Base-by-base conservation (phyloP, 2,329 filamentous ascomycete species). In the Seiridium cupressi region DNA sequence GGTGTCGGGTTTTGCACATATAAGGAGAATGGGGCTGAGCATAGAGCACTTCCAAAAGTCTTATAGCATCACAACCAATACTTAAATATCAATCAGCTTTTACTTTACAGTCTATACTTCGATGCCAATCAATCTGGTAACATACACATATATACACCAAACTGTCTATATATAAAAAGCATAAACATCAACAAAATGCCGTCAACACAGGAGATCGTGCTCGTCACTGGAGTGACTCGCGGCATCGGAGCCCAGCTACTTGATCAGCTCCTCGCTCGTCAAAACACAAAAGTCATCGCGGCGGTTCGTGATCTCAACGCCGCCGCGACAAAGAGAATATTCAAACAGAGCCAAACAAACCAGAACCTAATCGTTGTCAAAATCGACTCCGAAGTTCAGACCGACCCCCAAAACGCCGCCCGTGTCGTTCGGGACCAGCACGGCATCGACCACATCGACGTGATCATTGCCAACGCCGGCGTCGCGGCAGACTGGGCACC, bases 381-480 rank as follows among this genome's bases (percentile, higher is more conserved):
- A 18, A 68, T 74, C 38, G 72, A 76, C 56, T 68, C 64, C 31
- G 64, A 63, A 13, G 64, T 66, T 5, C 62, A 66, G 9, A 63
- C 69, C 0, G 69, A 74, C 38, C 62, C 73, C 8, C 62, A 66
- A 7, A 57, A 68, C 8, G 68, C 72, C 6, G 58, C 73, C 13
- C 59, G 70, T 18, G 61, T 64, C 18, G 61, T 74, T 8, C 62
- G 62, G 44, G 58, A 60, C 3, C 56, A 68, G 5, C 51, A 54
- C 51, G 73, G 69, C 4, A 66, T 76, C 32, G 53, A 65, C 53
- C 66, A 72, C 40, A 32, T 77, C 38, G 74, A 77, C 60, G 60
- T 74, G 46, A 67, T 76, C 11, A 69, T 77, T 44, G 73, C 73
- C 26, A 77, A 76, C 64, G 73, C 75, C 5, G 73, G 72, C 6